Evolutionary conservation across 768 basidiomycete genomes (phyloP), one percentile per base, ranked within the genome.

Genomic region (Naganishia antarctica): DNA sequence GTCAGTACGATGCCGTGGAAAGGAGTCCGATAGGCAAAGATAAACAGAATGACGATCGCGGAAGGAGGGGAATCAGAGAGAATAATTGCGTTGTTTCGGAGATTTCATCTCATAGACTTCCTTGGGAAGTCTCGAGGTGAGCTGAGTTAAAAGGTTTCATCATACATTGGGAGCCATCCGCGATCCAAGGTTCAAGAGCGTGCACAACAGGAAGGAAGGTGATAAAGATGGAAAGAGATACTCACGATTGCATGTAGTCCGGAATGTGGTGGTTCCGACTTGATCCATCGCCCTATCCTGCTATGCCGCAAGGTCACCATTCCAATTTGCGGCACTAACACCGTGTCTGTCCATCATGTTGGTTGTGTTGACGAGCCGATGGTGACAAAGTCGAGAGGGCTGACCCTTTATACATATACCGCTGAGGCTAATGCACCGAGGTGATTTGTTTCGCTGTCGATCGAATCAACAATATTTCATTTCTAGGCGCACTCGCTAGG

Each of bases 11-110:
- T 37, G 37, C 23, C 37, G 9, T 12, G 1, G 34, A 15, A 2
- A 23, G 13, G 21, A 26, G 32, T 32, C 11, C 7, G 37, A 41
- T 13, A 83, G 84, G 51, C 84, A 46, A 46, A 18, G 6, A 25
- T 11, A 49, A 7, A 3, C 37, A 40, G 23, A 15, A 41, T 13
- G 34, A 12, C n/a, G 15, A 57, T 40, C 23, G 23, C 23, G 31
- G n/a, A 25, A 3, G 34, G 53, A 26, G 32, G 23, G 43, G 32
- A 40, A 57, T 40, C 34, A 57, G 53, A 37, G 23, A 57, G 53
- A 57, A 40, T 37, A 51, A 31, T 51, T 51, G 50, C 50, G 53
- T 57, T 57, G 53, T 57, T 57, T 57, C 34, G 53, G 34, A 57
- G 32, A 34, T 25, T 57, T 57, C 53, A 57, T 57, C 53, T 57